Conservation (phyloP, 2,329 filamentous ascomycete species). For the Diplodia seriata region DNA sequence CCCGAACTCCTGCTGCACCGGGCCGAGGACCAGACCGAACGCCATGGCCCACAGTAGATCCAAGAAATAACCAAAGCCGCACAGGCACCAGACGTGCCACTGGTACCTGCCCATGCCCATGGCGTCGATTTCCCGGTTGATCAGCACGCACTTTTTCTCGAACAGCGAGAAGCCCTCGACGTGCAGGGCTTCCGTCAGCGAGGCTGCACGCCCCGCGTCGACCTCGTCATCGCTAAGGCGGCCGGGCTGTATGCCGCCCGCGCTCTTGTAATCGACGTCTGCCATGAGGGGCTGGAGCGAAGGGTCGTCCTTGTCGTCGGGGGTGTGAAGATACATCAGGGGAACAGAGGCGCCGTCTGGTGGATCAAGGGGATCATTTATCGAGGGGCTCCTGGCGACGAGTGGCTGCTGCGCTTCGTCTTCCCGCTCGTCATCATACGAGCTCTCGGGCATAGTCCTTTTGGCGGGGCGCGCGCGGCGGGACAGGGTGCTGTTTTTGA, state of each 20-base stretch:
- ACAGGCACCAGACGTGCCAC: slow-evolving; percentile 61
- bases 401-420: neutral
- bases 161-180: slow-evolving; percentile 44
- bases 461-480: slow-evolving; percentile 5
- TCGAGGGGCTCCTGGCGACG: neutral
- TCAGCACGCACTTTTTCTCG: slow-evolving; percentile 54
- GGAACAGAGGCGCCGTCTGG: neutral
- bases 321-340: slow-evolving; percentile 18
- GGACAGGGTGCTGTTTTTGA: slow-evolving; percentile 8
- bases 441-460: neutral
- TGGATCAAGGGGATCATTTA: slow-evolving; percentile 3
- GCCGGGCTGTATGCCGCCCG: slow-evolving; percentile 8
- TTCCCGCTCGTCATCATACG: neutral
- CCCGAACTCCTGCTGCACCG: slow-evolving; percentile 64
- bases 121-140: slow-evolving; percentile 58
- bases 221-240: slow-evolving; percentile 1
- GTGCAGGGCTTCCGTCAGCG: slow-evolving; percentile 14
- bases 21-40: slow-evolving; percentile 61
- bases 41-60: slow-evolving; percentile 66
- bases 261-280: slow-evolving; percentile 18
- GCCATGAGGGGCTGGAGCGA: slow-evolving; percentile 18
- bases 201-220: neutral
- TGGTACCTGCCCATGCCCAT: slow-evolving; percentile 63
- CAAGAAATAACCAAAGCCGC: slow-evolving; percentile 63
- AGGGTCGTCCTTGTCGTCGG: slow-evolving; percentile 12